Evolutionary conservation across 202 grass and related monocot species (phyloP).

Genomic region (Dendrocalamus latiflorus): DNA sequence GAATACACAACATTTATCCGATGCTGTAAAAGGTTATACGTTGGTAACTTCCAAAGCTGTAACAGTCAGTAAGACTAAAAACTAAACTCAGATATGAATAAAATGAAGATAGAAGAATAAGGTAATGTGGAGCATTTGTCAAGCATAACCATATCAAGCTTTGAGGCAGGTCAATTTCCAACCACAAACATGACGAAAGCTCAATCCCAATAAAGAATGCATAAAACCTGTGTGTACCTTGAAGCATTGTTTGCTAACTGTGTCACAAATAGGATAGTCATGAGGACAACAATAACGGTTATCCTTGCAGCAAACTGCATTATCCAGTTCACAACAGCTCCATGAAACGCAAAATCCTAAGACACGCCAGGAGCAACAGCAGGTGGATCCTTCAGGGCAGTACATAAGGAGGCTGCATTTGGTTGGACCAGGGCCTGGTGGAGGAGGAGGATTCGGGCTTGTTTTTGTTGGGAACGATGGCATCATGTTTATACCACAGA

Average conservation of each 20-base stretch:
- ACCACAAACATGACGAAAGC: background rate
- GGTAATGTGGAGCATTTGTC: background rate
- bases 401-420: constrained; percentile 73
- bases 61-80: background rate
- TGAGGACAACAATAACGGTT: constrained; percentile 66
- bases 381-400: constrained; percentile 76
- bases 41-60: background rate
- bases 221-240: constrained; percentile 31
- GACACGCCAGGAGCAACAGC: constrained; percentile 75
- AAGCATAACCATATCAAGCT: background rate
- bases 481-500: constrained; percentile 93
- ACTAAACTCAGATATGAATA: background rate
- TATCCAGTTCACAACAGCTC: constrained; percentile 82
- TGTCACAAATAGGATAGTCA: constrained; percentile 80
- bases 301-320: constrained; percentile 74
- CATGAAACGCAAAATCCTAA: constrained; percentile 79
- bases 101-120: background rate
- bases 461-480: constrained; percentile 82
- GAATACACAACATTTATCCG: background rate
- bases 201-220: background rate
- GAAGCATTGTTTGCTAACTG: constrained; percentile 35
- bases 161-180: background rate
- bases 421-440: constrained; percentile 75
- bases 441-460: constrained; percentile 73
- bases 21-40: too few species aligned